A percentile compares a stretch with the other conserved stretches of the same genome.
Conservation (phyloP, 129 eudicot genomes). For the Smallanthus sonchifolius region DNA sequence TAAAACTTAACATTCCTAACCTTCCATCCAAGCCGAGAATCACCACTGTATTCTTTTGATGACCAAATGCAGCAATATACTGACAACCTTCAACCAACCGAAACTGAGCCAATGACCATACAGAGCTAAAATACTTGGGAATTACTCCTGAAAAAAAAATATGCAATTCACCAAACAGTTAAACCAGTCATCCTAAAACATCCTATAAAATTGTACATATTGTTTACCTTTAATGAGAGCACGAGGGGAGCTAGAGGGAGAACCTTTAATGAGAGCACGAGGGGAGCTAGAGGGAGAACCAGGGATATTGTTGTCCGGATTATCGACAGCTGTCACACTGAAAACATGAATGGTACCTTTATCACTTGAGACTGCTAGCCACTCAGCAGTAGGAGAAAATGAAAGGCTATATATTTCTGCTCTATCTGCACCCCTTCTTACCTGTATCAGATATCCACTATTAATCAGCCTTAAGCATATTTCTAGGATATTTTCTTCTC, state of each 20-base stretch:
- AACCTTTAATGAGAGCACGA: constrained; percentile 91
- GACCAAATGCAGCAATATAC: constrained; percentile 84
- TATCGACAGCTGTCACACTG: constrained; percentile 52
- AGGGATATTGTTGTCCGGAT: constrained; percentile 34
- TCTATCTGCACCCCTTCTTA: constrained; percentile 94
- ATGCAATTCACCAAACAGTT: neutral
- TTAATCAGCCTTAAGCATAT: neutral
- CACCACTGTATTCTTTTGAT: constrained; percentile 71
- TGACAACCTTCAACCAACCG: constrained; percentile 69
- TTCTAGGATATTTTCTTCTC: no score
- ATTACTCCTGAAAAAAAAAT: constrained; percentile 53
- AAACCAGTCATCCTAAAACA: neutral
- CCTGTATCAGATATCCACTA: constrained; percentile 37
- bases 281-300: constrained; percentile 50
- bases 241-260: constrained; percentile 63
- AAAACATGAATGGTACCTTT: constrained; percentile 97
- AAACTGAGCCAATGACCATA: constrained; percentile 94
- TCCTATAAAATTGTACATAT: neutral
- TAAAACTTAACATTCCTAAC: constrained; percentile 33
- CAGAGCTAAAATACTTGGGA: constrained; percentile 93
- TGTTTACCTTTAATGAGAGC: constrained; percentile 82
- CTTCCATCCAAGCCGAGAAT: constrained; percentile 96
- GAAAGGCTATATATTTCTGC: constrained; percentile 91
- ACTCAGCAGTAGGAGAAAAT: constrained; percentile 69
- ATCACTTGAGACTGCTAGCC: constrained; percentile 95